These are phyloP conservation scores for Ogataea salicorniae DNA, from an alignment of 805 yeast genomes.

Conservation along the genomic window DNA sequence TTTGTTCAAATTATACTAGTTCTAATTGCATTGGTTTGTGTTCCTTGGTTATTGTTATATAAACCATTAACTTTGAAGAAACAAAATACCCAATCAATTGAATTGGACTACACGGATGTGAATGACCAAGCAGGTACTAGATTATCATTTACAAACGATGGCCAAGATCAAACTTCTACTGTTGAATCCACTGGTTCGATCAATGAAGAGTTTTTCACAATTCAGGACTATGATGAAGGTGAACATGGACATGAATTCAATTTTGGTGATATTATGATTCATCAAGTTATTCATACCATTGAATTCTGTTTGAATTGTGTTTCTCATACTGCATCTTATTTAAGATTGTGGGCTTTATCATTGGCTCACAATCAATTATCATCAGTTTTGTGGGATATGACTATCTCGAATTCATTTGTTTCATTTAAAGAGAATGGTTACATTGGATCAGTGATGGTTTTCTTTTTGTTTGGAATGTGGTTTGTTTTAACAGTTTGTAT, in stretches of 20 bases:
- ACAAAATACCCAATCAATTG: slow-evolving; percentile 45
- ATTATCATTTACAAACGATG: neutral
- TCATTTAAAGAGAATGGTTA: slow-evolving; percentile 43
- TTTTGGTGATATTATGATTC: slow-evolving; percentile 69
- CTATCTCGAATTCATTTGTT: slow-evolving; percentile 54
- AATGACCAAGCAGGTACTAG: slow-evolving; percentile 24
- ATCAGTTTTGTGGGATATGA: slow-evolving; percentile 72
- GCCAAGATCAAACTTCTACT: slow-evolving; percentile 16
- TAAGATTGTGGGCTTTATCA: slow-evolving; percentile 75
- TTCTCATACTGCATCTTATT: slow-evolving; percentile 73
- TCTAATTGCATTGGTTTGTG: slow-evolving; percentile 57
- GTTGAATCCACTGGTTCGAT: slow-evolving; percentile 20
- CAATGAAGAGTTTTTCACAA: slow-evolving; percentile 24
- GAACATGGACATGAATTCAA: slow-evolving; percentile 39
- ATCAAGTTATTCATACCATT: slow-evolving; percentile 76
- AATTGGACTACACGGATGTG: slow-evolving; percentile 48
- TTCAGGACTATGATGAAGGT: slow-evolving; percentile 24
- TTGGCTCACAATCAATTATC: slow-evolving; percentile 78
- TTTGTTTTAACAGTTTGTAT: slow-evolving; percentile 64
- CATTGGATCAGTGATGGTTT: slow-evolving; percentile 52
- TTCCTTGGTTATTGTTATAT: slow-evolving; percentile 66
- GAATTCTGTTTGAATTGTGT: slow-evolving; percentile 78
- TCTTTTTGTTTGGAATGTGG: slow-evolving; percentile 68
- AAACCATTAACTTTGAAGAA: slow-evolving; percentile 48
- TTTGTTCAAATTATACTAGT: slow-evolving; percentile 54